Base-by-base conservation (phyloP, 1,139 yeast genomes). In the Yamadazyma blattariae region DNA sequence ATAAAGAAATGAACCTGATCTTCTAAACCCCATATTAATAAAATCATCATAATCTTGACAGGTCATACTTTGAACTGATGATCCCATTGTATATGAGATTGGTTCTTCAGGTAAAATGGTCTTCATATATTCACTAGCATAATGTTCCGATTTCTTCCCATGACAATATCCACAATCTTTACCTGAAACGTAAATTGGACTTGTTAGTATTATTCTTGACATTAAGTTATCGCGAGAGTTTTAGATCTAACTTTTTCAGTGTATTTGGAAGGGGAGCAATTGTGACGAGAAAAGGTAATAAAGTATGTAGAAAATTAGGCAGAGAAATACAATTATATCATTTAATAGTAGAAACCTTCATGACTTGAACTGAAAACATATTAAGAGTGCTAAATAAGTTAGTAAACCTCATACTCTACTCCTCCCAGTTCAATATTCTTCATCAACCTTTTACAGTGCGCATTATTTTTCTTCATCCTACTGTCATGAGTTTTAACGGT, bases 1-100 rank as follows among this genome's bases (percentile, higher is more conserved):
- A 53, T 89, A 89, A 6, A 87, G 48, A 45, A 78, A 85, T 2
- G 57, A 53, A 0, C 97, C 97, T 22, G 94, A 82, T 34, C 97
- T 62, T 54, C 96, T 75, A 53, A 75, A 88, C 2, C 95, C 95
- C 46, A 69, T 63, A 47, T 86, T 82, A 42, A 89, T 75, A 44
- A 85, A 54, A 23, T 52, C 53, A 47, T 85, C 90, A 50, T 88
- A 88, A 20, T 71, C 72, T 16, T 52, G 52, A 10, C 77, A 61
- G 0, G 79, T 50, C 65, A 80, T 70, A 21, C 54, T 55, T 35
- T 73, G 71, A 2, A 70, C 62, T 12, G 64, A 64, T 30, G 74
- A 57, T 1, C 88, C 88, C 14, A 80, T 57, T 7, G 79, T 62
- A 12, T 61, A 51, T 22, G 68, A 60, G 16, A 38, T 22, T 10